Evolutionary conservation across 306 rosid species (phyloP).

Genomic region (Glycine tomentella): DNA sequence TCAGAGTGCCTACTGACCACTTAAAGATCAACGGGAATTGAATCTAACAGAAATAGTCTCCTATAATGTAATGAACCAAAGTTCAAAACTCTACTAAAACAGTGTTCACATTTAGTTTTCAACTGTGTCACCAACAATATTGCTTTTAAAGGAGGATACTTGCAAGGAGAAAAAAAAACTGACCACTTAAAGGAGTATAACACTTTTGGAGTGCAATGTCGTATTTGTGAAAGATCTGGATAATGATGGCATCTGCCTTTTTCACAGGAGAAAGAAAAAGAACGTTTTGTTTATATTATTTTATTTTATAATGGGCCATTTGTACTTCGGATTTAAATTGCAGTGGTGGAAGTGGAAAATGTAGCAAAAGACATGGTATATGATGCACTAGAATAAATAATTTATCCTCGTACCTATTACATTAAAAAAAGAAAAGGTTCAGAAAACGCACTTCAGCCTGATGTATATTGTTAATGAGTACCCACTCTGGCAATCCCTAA

Average conservation of each 20-base stretch:
- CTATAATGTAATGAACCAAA: no score
- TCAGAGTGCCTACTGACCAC: not conserved
- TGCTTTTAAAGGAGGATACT: no score
- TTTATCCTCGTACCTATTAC: not conserved
- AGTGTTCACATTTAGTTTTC: no score
- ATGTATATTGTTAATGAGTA: constrained; percentile 32
- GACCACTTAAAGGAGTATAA: not conserved
- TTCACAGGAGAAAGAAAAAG: constrained; percentile 19
- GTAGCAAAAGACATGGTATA: not conserved
- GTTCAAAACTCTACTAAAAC: no score
- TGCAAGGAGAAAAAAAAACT: no score
- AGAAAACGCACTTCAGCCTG: not conserved
- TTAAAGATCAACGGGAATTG: not conserved
- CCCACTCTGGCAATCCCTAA: constrained; percentile 12
- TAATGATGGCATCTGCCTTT: not conserved
- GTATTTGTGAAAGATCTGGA: not conserved
- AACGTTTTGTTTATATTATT: not conserved
- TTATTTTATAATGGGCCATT: not conserved
- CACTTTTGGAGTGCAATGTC: constrained; percentile 1
- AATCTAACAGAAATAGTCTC: not conserved
- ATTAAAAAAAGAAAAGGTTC: not conserved
- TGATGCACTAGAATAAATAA: constrained; percentile 36
- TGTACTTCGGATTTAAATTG: constrained; percentile 33
- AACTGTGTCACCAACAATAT: no score
- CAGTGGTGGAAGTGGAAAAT: not conserved